Base-by-base conservation (phyloP, 306 rosid species). In the Hippophae tibetana region DNA sequence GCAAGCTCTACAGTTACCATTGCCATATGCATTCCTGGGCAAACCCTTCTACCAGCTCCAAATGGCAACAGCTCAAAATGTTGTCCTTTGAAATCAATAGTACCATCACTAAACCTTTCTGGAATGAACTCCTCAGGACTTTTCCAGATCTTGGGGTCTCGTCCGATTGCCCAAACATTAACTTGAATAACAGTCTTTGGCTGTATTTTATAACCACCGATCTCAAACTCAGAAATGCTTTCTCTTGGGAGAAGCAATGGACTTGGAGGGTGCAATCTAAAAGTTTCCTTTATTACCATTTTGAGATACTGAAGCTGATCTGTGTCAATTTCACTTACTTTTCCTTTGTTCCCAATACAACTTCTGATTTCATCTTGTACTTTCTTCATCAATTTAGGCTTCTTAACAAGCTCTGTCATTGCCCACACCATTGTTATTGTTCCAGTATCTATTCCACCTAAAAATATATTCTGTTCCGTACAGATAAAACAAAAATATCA, bases 181-280 rank as follows among this genome's bases (percentile, higher is more conserved):
- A 79, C 57, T 31, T 74, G 63, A 1, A 83, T 43, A 5, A 68
- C 6, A 0, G 79, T 72, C 43, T 70, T 68, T 0, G 78, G 79
- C 6, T 46, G 23, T 10, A 79, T 62, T 11, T 83, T 76, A 40
- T 56, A 80, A 5, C 79, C 85, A 13, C 57, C 18, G 7, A 83
- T 42, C 7, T 31, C 18, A 42, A 74, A 69, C 2, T 42, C 18
- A 1, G 70, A 59, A 13, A 67, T 64, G 3, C 73, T 40, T 61
- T 83, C 76, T 69, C 89, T 74, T 51, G 89, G 78, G 7, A 77
- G 13, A 14, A 79, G 76, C n/a, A 83, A 13, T n/a, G 85, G 65
- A 1, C 58, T 76, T 57, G 83, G 79, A 9, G 79, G 85, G 43
- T 83, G 89, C 43, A 82, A 14, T 42, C 89, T 68, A 0, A 82